Evolutionary conservation across 805 yeast species (phyloP).

Genomic region (Suhomyces kilbournensis): DNA sequence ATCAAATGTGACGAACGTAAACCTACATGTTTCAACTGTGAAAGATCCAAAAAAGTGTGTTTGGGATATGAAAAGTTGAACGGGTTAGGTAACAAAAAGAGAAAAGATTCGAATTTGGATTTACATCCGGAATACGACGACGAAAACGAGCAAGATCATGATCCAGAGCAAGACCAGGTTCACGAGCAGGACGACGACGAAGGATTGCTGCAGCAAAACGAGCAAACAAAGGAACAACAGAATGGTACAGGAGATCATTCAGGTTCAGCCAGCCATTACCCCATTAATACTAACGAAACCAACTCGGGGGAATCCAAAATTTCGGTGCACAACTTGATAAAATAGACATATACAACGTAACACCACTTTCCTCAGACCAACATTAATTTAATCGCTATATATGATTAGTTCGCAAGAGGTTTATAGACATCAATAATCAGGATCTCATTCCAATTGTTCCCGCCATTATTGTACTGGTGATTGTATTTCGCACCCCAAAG

Average conservation of each 20-base stretch:
- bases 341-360: background rate
- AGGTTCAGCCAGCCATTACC: background rate
- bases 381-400: background rate
- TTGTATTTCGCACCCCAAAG: background rate
- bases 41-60: conserved; percentile 60
- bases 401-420: background rate
- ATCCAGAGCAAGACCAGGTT: background rate
- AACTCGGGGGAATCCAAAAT: conserved; percentile 4
- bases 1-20: conserved; percentile 64
- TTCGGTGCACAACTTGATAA: conserved; percentile 6
- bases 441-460: background rate
- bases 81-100: conserved; percentile 4
- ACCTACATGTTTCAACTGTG: conserved; percentile 68
- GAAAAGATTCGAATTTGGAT: conserved; percentile 4
- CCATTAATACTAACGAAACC: background rate
- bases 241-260: conserved; percentile 6
- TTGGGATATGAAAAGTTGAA: conserved; percentile 53
- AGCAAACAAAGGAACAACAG: background rate
- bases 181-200: background rate
- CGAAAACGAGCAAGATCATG: conserved; percentile 1
- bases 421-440: background rate
- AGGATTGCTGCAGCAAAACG: background rate
- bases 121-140: conserved; percentile 2
- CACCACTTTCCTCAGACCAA: background rate
- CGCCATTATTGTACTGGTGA: background rate